Evolutionary conservation across 257 asterid species (phyloP).

Genomic region (Rubia yunnanensis): DNA sequence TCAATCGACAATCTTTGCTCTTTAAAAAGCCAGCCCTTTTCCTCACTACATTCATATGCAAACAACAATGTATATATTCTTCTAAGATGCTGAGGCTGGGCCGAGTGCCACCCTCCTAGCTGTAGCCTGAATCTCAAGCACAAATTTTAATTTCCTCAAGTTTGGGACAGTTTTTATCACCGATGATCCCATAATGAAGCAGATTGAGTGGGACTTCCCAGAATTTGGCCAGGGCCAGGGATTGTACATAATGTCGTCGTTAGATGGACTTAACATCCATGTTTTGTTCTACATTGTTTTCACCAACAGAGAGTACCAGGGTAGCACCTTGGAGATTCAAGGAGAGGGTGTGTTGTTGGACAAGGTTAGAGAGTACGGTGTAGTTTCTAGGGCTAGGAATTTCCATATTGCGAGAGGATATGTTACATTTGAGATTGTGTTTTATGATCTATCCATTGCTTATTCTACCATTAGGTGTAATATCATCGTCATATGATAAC

Average conservation of each 20-base stretch:
- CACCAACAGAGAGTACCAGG: neutral
- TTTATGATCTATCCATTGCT: neutral
- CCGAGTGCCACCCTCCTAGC: neutral
- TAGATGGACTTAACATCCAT: neutral
- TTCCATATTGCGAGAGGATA: neutral
- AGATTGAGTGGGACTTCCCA: neutral
- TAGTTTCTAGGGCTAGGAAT: neutral
- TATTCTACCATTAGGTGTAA: neutral
- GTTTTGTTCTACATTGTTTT: neutral
- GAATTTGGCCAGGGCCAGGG: neutral
- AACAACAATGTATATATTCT: neutral
- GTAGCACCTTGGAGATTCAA: neutral
- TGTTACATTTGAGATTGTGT: neutral
- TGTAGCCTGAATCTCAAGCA: neutral
- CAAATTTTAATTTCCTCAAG: neutral
- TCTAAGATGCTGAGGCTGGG: neutral
- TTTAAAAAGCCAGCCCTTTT: neutral
- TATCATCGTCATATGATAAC: neutral
- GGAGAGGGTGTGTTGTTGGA: neutral
- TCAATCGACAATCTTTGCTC: neutral
- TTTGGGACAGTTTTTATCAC: slow-evolving; percentile 1
- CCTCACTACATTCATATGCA: neutral
- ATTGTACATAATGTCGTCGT: neutral
- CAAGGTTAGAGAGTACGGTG: slow-evolving; percentile 1
- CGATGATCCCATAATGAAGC: slow-evolving; percentile 1